Conservation (phyloP, 176 grass and related monocot genomes). For the Triticum dicoccoides region DNA sequence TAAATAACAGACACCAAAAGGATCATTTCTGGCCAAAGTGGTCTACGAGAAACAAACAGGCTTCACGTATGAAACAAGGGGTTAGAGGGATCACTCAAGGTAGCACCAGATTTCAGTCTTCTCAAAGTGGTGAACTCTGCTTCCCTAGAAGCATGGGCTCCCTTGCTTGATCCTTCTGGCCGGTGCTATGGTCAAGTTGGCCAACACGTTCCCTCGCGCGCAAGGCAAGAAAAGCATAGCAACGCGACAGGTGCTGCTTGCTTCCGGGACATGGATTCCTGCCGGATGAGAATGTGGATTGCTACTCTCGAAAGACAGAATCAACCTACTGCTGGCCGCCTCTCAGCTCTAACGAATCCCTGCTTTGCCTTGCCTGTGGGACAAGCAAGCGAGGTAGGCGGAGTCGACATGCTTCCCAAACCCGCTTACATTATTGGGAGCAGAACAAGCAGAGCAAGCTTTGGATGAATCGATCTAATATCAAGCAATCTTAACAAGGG, state of each 20-base stretch:
- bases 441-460: too few species aligned
- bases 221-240: not conserved
- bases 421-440: not conserved
- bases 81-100: not conserved
- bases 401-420: not conserved
- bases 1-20: too few species aligned
- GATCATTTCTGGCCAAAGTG: not conserved
- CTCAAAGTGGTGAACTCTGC: not conserved
- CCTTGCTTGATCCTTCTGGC: not conserved
- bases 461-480: too few species aligned
- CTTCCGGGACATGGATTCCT: slow-evolving; percentile 13
- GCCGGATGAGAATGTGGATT: slow-evolving; percentile 6
- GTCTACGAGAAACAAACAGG: not conserved
- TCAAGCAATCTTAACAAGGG: too few species aligned
- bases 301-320: not conserved
- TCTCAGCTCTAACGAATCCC: slow-evolving; percentile 23
- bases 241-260: slow-evolving; percentile 22
- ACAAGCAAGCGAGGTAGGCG: slow-evolving; percentile 24
- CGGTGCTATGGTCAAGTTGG: not conserved
- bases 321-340: slow-evolving; percentile 33
- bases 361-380: slow-evolving; percentile 15
- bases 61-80: not conserved
- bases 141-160: slow-evolving; percentile 5
- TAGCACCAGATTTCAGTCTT: not conserved
- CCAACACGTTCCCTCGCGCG: slow-evolving; percentile 16